Base-by-base conservation (phyloP, 345 rosid genomes). In the Lepidium aucheri region DNA sequence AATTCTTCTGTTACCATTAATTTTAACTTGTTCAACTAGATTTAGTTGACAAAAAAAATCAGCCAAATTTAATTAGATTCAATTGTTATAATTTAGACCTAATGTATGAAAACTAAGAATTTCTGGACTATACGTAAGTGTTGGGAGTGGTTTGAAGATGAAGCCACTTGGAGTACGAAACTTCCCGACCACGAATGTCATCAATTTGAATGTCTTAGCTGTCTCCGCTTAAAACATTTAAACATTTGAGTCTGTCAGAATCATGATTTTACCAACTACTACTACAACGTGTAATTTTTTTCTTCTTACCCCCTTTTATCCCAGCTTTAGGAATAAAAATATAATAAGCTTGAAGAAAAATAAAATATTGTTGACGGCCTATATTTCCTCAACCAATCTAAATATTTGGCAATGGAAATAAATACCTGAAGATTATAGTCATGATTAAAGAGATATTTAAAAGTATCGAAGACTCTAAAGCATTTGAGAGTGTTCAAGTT, bases 131-230 rank as follows among this genome's bases (percentile, higher is more conserved):
- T n/a, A 15, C 46, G 45, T 54, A 44, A 54, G 35, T n/a, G 63
- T 20, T 66, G 15, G 45, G 43, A 14, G 9, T 33, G 53, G 17
- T 65, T n/a, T 20, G 14, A 17, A 33, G 47, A 67, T 36, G 2
- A 1, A 57, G 65, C 65, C 65, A 67, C 47, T 55, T 67, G 72
- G 56, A 56, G 6, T 1, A 54, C 6, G 74, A 61, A 60, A 49
- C 56, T 62, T 61, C 62, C 55, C 0, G 68, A 53, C 62, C 59
- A 62, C 40, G 69, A 44, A 56, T 43, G 6, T 9, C 49, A 45
- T 38, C 69, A 45, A 63, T 28, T 71, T 45, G 51, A 63, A 18
- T 47, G 58, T 17, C 58, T 45, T 71, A 71, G 69, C 75, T 71
- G 75, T 71, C 58, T 63, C 75, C 69, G 36, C 63, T 26, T 16